Evolutionary conservation across 768 basidiomycete genomes (phyloP), one percentile per base, ranked within the genome.

Genomic region (Suillus sp.): DNA sequence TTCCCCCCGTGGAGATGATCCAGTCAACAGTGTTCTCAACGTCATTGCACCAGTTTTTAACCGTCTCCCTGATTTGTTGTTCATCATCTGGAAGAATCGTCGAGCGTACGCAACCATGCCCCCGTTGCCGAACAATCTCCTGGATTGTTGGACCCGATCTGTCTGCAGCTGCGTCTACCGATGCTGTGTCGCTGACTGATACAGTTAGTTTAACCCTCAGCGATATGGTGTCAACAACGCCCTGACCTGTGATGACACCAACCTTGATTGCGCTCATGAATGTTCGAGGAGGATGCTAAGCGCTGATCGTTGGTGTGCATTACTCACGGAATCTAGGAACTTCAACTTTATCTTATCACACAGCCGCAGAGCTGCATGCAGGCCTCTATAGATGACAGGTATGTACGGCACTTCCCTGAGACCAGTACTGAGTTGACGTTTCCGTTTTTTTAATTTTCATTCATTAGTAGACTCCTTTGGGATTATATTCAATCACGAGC

Each of bases 1-100:
- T 96, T 5, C 94, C 94, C 20, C 94, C 94, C 0, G 91, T 91
- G 7, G 92, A 91, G 66, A 96, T 78, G 63, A 95, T 82, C 83
- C 87, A 88, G 71, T 93, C 88, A 16, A 89, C 75, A n/a, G 78
- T 69, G 2, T 77, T 79, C 5, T 78, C 22, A 3, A 3, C 47
- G 1, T 48, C 72, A 2, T 74, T 70, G 43, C 75, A 79, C 80
- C 85, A 87, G 7, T 71, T 72, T 50, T 74, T 76, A 7, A 93
- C 79, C 13, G 74, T 70, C 8, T 71, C 68, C 30, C 78, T 80
- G 58, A 95, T 91, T 48, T 71, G 71, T 0, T 69, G 65, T 55
- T 81, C 73, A 54, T 92, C 87, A 69, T 96, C 93, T 40, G 91
- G 81, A 0, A 93, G 88, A 71, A 92, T 83, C 18, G 59, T 64